phyloP scores from a whole-genome alignment of 345 rosid genomes.

The Populus tremula region DNA sequence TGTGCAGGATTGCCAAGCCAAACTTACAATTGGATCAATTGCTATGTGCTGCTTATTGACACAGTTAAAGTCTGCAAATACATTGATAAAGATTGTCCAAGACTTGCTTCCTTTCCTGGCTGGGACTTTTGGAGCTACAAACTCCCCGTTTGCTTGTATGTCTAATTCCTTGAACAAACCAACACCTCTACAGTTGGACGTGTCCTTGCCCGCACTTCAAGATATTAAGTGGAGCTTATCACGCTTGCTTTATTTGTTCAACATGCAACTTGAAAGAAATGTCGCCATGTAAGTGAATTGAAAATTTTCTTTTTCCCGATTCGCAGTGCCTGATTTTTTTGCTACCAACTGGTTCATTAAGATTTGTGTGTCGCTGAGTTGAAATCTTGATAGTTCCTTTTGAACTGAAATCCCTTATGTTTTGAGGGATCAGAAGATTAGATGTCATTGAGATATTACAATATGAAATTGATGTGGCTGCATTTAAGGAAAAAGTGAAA shows the following conservation, averaged over 20 bases:
- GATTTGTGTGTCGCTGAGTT: background rate
- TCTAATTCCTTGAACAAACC: conserved; percentile 81
- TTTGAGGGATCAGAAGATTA: background rate
- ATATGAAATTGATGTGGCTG: conserved; percentile 6
- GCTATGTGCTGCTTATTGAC: conserved; percentile 43
- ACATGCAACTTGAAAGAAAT: conserved; percentile 85
- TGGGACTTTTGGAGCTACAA: conserved; percentile 38
- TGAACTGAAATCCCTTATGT: background rate
- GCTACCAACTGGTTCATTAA: background rate
- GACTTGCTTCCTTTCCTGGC: conserved; percentile 32
- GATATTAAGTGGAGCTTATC: conserved; percentile 71
- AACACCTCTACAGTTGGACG: conserved; percentile 66
- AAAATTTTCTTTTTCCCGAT: conserved; percentile 10
- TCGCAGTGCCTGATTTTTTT: background rate
- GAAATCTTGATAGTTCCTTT: conserved; percentile 2
- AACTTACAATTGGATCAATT: conserved; percentile 40
- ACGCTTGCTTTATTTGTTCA: conserved; percentile 74
- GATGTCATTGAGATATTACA: background rate
- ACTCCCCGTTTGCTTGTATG: conserved; percentile 63
- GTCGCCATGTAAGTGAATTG: conserved; percentile 72
- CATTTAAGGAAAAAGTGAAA: background rate
- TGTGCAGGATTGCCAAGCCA: conserved; percentile 50
- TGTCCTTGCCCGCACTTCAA: conserved; percentile 64
- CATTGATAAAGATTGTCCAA: conserved; percentile 35
- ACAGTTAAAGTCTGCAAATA: conserved; percentile 28